Evolutionary conservation across 2,329 filamentous ascomycete genomes (phyloP).

Genomic region (Zymoseptoria passerinii): DNA sequence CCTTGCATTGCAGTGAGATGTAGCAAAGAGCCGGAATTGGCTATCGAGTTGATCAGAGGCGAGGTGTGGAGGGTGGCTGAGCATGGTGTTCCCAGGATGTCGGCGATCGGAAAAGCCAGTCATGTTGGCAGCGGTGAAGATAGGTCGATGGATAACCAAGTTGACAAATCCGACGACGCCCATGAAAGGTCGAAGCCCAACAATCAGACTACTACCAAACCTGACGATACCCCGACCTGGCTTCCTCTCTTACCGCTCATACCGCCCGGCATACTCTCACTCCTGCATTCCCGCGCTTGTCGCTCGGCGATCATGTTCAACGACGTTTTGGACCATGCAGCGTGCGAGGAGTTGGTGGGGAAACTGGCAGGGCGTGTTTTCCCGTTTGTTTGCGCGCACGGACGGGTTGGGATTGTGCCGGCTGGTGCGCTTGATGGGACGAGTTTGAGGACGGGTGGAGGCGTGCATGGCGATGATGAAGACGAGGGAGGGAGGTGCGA

Average conservation of each 20-base stretch:
- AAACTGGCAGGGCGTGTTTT: slow-evolving; percentile 57
- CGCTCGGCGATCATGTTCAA: slow-evolving; percentile 83
- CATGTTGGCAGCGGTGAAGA: accelerated
- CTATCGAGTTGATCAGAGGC: slow-evolving; percentile 64
- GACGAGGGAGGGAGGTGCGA: too few species aligned
- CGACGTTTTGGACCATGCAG: slow-evolving; percentile 50
- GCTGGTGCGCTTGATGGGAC: slow-evolving; percentile 23
- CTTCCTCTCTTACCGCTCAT: slow-evolving; percentile 10
- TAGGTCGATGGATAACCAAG: background rate
- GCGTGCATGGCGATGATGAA: background rate
- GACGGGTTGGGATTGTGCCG: slow-evolving; percentile 47
- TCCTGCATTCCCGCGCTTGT: slow-evolving; percentile 69
- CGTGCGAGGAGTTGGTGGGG: slow-evolving; percentile 52
- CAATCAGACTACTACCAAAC: background rate
- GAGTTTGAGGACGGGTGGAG: background rate
- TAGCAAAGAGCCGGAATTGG: slow-evolving; percentile 58
- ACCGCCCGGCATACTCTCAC: slow-evolving; percentile 49
- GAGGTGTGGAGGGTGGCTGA: slow-evolving; percentile 53
- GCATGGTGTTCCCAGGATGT: background rate
- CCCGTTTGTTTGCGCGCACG: slow-evolving; percentile 79
- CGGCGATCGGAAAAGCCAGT: too few species aligned
- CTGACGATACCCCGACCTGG: slow-evolving; percentile 6
- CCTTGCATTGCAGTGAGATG: slow-evolving; percentile 60
- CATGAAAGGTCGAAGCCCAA: background rate
- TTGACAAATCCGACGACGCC: background rate